These are phyloP conservation scores for Nowakowskiella sp. DNA, from an alignment of 192 early-diverging fungal species.

Conservation along the genomic window DNA sequence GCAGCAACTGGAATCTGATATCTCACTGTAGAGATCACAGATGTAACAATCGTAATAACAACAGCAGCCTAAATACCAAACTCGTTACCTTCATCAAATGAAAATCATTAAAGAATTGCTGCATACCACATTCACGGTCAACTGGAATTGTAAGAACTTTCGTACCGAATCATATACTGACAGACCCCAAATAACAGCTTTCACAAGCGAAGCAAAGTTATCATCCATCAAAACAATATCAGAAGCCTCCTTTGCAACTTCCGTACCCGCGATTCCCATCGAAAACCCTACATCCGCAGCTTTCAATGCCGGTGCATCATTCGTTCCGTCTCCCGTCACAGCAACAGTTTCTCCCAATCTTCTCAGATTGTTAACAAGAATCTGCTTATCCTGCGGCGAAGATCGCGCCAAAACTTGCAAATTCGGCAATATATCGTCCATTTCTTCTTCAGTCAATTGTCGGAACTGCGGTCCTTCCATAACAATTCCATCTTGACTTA, in stretches of 20 bases:
- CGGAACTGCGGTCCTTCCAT: conserved; percentile 96
- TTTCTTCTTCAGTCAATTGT: conserved; percentile 67
- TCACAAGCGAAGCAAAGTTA: conserved; percentile 95
- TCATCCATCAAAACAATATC: conserved; percentile 96
- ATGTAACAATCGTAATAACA: conserved; percentile 35
- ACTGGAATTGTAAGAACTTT: conserved; percentile 98
- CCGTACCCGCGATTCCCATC: conserved; percentile 99
- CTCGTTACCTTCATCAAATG: background rate
- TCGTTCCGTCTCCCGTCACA: conserved; percentile 99
- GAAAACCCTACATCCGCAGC: conserved; percentile 94
- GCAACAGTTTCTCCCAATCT: conserved; percentile 90
- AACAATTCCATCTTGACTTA: conserved; percentile 72
- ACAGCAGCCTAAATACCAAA: conserved; percentile 27
- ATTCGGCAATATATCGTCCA: conserved; percentile 85
- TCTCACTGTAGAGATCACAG: conserved; percentile 31
- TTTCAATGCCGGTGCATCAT: conserved; percentile 90
- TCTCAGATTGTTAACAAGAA: conserved; percentile 82
- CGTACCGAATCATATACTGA: conserved; percentile 93
- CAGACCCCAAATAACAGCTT: conserved; percentile 96
- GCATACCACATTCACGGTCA: conserved; percentile 81
- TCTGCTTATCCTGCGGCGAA: conserved; percentile 92
- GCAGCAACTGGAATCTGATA: conserved; percentile 45
- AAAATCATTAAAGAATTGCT: too few species aligned
- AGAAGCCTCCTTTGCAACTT: conserved; percentile 99
- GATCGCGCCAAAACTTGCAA: conserved; percentile 92